Base-by-base conservation (phyloP, 305 asterid species). In the Fraxinus angustifolia region DNA sequence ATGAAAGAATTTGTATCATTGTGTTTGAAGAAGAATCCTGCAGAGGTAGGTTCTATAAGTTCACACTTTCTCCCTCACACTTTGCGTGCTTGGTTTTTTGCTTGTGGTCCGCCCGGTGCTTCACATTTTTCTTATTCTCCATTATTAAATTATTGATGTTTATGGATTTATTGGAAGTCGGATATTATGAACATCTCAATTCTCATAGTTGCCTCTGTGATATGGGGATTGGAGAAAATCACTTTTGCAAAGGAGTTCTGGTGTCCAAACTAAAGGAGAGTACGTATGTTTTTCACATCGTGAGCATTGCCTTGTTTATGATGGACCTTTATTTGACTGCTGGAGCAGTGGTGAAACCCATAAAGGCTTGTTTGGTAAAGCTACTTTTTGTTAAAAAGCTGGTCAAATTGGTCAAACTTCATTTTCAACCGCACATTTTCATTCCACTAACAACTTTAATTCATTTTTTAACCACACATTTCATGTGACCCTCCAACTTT, bases 21-120 rank as follows among this genome's bases (percentile, higher is more conserved):
- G 75, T 95, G 98, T 87, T 85, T 95, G 91, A 95, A 91, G 91
- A 95, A 95, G 89, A 92, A 83, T 82, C 98, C 98, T 65, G 89
- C 95, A 65, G 97, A 95, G 92, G 98, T 95, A 87, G 85, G 86
- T 86, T 83, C 81, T 80, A 48, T 78, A 77, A 81, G 81, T 84
- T 83, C 68, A 11, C 34, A 19, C 17, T 65, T 60, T 82, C 77
- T 78, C 76, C 73, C 77, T 78, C 79, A 33, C 81, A 71, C 48
- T 72, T 3, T 72, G 26, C 3, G 1, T 17, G 14, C 30, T 6
- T 34, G 50, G 76, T 33, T 33, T 33, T 72, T 28, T 34, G 28
- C 48, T 14, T 72, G 45, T 72, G 76, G 45, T 72, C 30, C 14
- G 2, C 21, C 40, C 11, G 21, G 12, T 72, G 45, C 45, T 72